Evolutionary conservation across 164 flowering plant genomes (phyloP).

Genomic region (Macadamia tetraphylla): DNA sequence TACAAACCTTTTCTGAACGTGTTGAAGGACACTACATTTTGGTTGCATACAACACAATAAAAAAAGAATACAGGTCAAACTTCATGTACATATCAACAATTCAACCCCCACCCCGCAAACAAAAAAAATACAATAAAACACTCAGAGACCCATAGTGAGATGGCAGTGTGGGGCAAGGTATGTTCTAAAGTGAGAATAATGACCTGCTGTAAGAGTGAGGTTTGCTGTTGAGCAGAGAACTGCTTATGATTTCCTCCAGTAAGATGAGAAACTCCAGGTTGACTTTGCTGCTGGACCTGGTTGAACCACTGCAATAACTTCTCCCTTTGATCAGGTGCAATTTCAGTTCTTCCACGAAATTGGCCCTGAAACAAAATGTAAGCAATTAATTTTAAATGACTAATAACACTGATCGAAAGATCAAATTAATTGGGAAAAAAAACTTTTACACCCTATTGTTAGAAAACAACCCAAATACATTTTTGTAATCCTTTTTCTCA

Average conservation of each 20-base stretch:
- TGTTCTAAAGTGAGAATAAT: slow-evolving; percentile 4
- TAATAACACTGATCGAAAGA: slow-evolving; percentile 5
- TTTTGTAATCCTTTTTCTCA: too few species aligned
- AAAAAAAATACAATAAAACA: neutral
- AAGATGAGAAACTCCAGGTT: slow-evolving; percentile 60
- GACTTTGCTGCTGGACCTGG: slow-evolving; percentile 82
- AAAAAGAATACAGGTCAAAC: neutral
- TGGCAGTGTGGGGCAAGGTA: neutral
- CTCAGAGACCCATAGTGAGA: neutral
- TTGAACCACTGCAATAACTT: slow-evolving; percentile 77
- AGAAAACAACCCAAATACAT: neutral
- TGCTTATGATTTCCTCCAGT: slow-evolving; percentile 65
- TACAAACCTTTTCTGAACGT: neutral
- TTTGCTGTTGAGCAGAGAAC: slow-evolving; percentile 71
- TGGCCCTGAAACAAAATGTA: slow-evolving; percentile 42
- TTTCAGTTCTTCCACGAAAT: slow-evolving; percentile 85
- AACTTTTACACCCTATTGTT: neutral
- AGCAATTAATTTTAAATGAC: slow-evolving; percentile 4
- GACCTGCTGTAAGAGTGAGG: slow-evolving; percentile 82
- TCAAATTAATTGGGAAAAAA: neutral
- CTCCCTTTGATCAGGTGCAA: slow-evolving; percentile 93
- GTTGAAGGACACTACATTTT: neutral
- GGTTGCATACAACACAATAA: neutral
- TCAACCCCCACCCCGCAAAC: too few species aligned
- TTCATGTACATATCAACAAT: neutral